A percentile compares a stretch with the other conserved stretches of the same genome.
Evolutionary conservation across 2,329 filamentous ascomycete genomes (phyloP).

Genomic region (Pezicula rhizophila): DNA sequence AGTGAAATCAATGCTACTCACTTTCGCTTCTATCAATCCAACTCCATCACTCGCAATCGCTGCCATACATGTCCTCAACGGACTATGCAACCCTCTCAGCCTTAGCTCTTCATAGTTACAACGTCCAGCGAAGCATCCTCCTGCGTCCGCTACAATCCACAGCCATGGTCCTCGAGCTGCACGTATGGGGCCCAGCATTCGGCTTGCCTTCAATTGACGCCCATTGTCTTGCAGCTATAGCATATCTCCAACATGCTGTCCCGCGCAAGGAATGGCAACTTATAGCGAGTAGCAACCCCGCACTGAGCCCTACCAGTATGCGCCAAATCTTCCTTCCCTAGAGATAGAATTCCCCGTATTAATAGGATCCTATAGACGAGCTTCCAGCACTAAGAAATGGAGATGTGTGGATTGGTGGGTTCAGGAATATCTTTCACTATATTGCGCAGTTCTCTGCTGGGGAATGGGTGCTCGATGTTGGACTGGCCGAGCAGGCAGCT

Average conservation of each 20-base stretch:
- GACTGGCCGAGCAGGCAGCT: constrained; percentile 33
- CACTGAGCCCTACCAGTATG: constrained; percentile 65
- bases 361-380: constrained; percentile 36
- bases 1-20: too few species aligned
- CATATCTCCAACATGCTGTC: constrained; percentile 64
- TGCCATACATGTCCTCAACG: too few species aligned
- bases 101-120: too few species aligned
- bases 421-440: constrained; percentile 46
- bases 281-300: constrained; percentile 67
- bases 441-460: constrained; percentile 35
- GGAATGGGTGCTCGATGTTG: constrained; percentile 41
- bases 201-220: constrained; percentile 84
- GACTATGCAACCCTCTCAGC: too few species aligned
- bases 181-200: constrained; percentile 88
- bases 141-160: too few species aligned
- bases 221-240: constrained; percentile 79
- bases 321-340: constrained; percentile 15
- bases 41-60: too few species aligned
- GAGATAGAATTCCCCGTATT: not conserved
- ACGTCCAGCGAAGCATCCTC: not conserved
- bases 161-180: constrained; percentile 58
- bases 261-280: constrained; percentile 59
- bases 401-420: constrained; percentile 44
- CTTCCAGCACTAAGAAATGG: constrained; percentile 52
- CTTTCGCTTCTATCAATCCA: too few species aligned